Evolutionary conservation across 768 basidiomycete genomes (phyloP), one percentile per base, ranked within the genome.

Genomic region (Suillus cothurnatus): DNA sequence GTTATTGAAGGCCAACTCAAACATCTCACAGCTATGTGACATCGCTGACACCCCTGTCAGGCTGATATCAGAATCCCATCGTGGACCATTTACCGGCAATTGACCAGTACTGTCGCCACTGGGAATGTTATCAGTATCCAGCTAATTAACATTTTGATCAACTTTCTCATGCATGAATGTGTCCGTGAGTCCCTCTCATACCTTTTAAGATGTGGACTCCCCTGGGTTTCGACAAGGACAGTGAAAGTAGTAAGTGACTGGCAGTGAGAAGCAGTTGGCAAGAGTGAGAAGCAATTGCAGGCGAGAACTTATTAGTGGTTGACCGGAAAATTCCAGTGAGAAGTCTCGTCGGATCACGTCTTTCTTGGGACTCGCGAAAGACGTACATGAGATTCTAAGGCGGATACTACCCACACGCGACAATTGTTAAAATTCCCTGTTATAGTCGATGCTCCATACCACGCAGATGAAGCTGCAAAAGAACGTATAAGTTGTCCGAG

Each of bases 121-220:
- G 47, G 14, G 14, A 5, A 14, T 26, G 23, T 23, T 26, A 50
- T 50, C 26, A 50, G 49, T 26, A 50, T 14, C 23, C 15, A 50
- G 23, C 26, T 50, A n/a, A n/a, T n/a, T n/a, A n/a, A n/a, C n/a
- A n/a, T 50, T 57, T 55, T 31, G 32, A 43, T 67, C n/a, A 71
- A 50, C 6, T 50, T 50, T 50, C 49, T 28, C 49, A 28, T 50
- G 3, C 7, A 26, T 50, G 15, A 15, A 45, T n/a, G 23, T 15
- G 15, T 15, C 49, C 26, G 49, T 26, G 49, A 15, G 28, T 17
- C 15, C 50, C 15, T 28, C 50, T 28, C n/a, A 3, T 50, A 15
- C 49, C 26, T 28, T 50, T 14, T 52, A 28, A 28, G 50, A 28
- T 52, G 26, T 52, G 9, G 26, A 28, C 26, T 2, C 2, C 26